Conservation (phyloP, 768 basidiomycete species). For the Harrya chromipes region DNA sequence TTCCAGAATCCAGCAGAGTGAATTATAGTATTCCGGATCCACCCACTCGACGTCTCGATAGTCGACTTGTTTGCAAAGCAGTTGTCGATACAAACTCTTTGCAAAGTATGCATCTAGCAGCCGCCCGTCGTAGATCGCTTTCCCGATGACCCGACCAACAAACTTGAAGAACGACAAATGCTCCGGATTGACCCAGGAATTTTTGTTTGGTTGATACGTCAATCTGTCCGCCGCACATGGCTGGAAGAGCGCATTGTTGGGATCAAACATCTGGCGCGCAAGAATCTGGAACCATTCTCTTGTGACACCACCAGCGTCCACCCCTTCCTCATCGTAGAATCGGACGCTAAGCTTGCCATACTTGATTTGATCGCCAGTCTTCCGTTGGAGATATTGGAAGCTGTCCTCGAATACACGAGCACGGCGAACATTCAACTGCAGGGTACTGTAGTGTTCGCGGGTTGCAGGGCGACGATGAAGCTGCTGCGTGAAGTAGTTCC, state of each 20-base stretch:
- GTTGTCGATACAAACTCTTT: conserved; percentile 91
- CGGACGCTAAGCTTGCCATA: conserved; percentile 95
- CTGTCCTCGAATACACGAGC: conserved; percentile 97
- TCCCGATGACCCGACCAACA: conserved; percentile 95
- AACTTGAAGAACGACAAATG: conserved; percentile 99
- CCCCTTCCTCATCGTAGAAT: conserved; percentile 96
- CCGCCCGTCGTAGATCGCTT: conserved; percentile 95
- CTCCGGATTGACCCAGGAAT: conserved; percentile 92
- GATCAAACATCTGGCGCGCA: conserved; percentile 98
- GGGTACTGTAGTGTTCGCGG: conserved; percentile 77
- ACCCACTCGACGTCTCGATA: conserved; percentile 97
- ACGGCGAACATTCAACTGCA: conserved; percentile 87
- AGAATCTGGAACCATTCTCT: conserved; percentile 99
- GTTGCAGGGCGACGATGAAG: conserved; percentile 78
- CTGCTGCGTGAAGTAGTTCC: conserved; percentile 93
- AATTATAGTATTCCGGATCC: conserved; percentile 98
- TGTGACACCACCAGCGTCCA: conserved; percentile 97
- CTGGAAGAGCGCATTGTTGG: conserved; percentile 97
- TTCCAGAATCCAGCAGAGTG: conserved; percentile 95
- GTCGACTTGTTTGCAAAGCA: conserved; percentile 92
- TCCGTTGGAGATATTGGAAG: conserved; percentile 86
- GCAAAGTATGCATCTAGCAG: conserved; percentile 98
- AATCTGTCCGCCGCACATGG: conserved; percentile 93
- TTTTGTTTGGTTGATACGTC: conserved; percentile 95
- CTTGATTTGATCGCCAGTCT: conserved; percentile 94